These are phyloP conservation scores for Suaeda aralocaspica DNA, from an alignment of 148 eudicot species.

Conservation along the genomic window DNA sequence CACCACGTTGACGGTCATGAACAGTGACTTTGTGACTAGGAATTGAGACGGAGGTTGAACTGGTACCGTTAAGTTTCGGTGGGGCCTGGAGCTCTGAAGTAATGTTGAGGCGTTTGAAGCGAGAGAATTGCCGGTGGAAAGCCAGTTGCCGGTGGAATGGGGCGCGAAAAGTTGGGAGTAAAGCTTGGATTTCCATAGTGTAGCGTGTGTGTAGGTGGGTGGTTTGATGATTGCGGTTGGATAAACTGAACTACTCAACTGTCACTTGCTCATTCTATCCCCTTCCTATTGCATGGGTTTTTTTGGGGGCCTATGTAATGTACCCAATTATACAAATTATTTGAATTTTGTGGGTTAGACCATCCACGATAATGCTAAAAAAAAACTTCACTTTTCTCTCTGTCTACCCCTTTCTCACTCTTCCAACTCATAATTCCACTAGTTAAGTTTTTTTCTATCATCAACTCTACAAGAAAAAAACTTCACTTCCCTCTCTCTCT, in stretches of 20 bases:
- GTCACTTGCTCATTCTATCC: neutral
- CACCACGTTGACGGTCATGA: slow-evolving; percentile 66
- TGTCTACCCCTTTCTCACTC: no score
- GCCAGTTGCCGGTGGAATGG: slow-evolving; percentile 34
- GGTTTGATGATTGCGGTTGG: slow-evolving; percentile 9
- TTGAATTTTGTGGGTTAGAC: no score
- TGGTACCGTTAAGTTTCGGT: slow-evolving; percentile 19
- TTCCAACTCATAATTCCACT: no score
- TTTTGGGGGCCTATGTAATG: neutral
- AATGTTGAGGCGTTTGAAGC: slow-evolving; percentile 27
- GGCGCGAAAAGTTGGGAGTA: slow-evolving; percentile 24
- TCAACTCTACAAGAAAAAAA: no score
- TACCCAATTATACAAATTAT: no score
- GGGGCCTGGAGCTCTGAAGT: slow-evolving; percentile 44
- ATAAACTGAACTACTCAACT: slow-evolving; percentile 17
- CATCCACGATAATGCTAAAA: no score
- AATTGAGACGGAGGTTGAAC: slow-evolving; percentile 20
- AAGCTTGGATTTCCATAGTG: slow-evolving; percentile 43
- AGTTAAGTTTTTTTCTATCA: no score
- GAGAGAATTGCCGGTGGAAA: slow-evolving; percentile 26
- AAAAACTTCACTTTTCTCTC: no score
- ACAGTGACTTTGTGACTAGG: slow-evolving; percentile 75
- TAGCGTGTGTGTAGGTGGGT: neutral
- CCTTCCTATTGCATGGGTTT: neutral
- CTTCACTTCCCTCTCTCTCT: no score